Evolutionary conservation across 208 protist species (phyloP).

Genomic region (Trypanosoma theileri): DNA sequence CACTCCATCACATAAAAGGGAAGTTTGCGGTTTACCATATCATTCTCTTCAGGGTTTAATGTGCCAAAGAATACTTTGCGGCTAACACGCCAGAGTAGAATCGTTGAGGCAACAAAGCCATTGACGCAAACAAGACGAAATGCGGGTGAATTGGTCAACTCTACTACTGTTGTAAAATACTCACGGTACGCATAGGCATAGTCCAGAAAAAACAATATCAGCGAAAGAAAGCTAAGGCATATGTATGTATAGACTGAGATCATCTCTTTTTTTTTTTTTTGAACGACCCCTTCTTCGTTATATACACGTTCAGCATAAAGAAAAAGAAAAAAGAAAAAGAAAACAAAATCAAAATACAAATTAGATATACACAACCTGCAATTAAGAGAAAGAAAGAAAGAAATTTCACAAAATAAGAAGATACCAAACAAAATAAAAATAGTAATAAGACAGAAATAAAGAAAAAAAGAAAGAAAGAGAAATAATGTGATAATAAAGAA

Average conservation of each 20-base stretch:
- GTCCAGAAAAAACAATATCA: conserved; percentile 46
- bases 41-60: conserved; percentile 45
- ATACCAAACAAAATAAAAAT: conserved; percentile 17
- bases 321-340: conserved; percentile 34
- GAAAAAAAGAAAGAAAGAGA: no score
- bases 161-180: conserved; percentile 61
- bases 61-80: conserved; percentile 66
- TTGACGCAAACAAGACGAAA: conserved; percentile 64
- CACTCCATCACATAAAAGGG: conserved; percentile 65
- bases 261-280: conserved; percentile 9
- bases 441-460: conserved; percentile 7
- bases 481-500: neutral
- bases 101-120: conserved; percentile 29
- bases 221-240: conserved; percentile 41
- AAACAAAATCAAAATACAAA: conserved; percentile 18
- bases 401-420: neutral
- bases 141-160: conserved; percentile 59
- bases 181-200: conserved; percentile 62
- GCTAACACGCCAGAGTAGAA: conserved; percentile 44
- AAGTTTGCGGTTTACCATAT: conserved; percentile 30
- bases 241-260: conserved; percentile 39
- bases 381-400: neutral
- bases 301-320: neutral
- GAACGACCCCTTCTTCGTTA: neutral
- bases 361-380: conserved; percentile 19